Evolutionary conservation across 495 filamentous ascomycete genomes (phyloP), one percentile per base, ranked within the genome.

Genomic region (Thermothielavioides terrestris): DNA sequence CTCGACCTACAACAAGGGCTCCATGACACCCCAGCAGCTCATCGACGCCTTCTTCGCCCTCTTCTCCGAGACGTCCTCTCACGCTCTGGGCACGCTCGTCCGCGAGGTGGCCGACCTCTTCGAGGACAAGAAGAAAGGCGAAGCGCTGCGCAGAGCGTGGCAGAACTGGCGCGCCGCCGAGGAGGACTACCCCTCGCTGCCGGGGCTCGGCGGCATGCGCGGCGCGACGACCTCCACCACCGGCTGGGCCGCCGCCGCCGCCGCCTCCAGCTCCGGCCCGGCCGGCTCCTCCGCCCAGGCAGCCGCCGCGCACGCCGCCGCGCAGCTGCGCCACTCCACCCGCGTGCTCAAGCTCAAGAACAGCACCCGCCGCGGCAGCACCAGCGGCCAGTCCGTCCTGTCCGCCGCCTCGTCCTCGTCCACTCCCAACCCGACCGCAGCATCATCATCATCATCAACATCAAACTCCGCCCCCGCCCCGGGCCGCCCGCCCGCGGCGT

Each of bases 91-190:
- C 8, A 96, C 89, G 34, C 76, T 97, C 0, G 79, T 97, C 55
- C 87, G 89, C 39, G 94, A 97, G 57, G 81, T 95, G 4, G 87
- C 89, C 17, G 94, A 97, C 4, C 84, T 97, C 18, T 99, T 89
- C 58, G 89, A 97, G 55, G 84, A 90, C 41, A 76, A 82, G 35
- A 59, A 57, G 10, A 96, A 95, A 60, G 79, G 76, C 11, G 81
- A 79, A 9, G 73, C 68, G 3, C 75, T 99, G 1, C 77, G 86
- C 2, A 84, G 80, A 55, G 82, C 89, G 4, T 97, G 89, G 91
- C 86, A 85, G 52, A 86, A 95, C 67, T 94, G 92, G 87, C 87
- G 85, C 12, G 89, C 88, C 9, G 88, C 91, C 59, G 91, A 95
- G 56, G 92, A 96, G 67, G 91, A 98, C 67, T 98, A 96, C 59